Base-by-base conservation (phyloP, 805 yeast species). In the Cyberlindnera misumaiensis region DNA sequence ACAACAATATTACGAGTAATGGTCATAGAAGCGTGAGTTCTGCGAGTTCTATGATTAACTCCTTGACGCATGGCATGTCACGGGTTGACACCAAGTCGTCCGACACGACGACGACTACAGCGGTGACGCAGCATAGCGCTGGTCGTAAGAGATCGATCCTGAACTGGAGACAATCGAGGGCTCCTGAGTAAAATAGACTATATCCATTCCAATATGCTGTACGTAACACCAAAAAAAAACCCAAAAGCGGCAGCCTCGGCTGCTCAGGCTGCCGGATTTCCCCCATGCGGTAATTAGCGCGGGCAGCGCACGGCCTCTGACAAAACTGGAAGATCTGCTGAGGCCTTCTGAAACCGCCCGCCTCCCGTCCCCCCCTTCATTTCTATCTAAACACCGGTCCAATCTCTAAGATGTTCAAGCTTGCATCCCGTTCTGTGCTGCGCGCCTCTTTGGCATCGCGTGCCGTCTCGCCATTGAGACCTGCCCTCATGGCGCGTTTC, bases 391-490 rank as follows among this genome's bases (percentile, higher is more conserved):
- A n/a, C n/a, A n/a, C n/a, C n/a, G n/a, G n/a, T n/a, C n/a, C n/a
- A n/a, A 29, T 18, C 16, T n/a, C 10, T 8, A 28, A 28, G 33
- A 75, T 75, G 82, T 71, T 74, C 55, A 75, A 72, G 70, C 59
- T 70, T 41, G 73, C 75, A 44, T 53, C 67, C 43, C 64, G 64
- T 41, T 55, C 62, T 29, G 44, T 53, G 35, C 34, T 53, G 42
- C 73, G 75, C 61, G 60, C 70, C 43, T 52, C 62, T 33, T 53
- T 34, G 18, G 33, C 51, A 22, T n/a, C 41, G 30, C 53, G 48
- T 40, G 31, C 39, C 34, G 39, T 52, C 39, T 24, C 41, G 7
- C 36, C 53, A 36, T 27, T 58, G 42, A 41, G 42, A 31, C 61
- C 68, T 50, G 49, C 57, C 35, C 44, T 46, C 44, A 15, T 44